These are phyloP conservation scores for Ophiostoma triangulosporum DNA, from an alignment of 2,329 filamentous ascomycete genomes.

Conservation along the genomic window DNA sequence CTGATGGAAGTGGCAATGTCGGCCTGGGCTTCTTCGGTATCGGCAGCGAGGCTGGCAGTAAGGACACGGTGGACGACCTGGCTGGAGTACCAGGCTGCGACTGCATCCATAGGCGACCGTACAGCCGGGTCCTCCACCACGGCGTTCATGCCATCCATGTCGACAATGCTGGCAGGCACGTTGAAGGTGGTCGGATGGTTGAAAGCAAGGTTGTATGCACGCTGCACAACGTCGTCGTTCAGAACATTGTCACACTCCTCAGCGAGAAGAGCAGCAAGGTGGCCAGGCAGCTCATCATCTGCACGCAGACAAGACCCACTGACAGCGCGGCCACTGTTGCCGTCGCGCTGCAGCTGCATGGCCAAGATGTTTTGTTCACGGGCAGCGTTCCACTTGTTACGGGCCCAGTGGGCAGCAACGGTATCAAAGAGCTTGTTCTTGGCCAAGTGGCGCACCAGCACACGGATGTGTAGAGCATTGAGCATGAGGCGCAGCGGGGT, in stretches of 20 bases:
- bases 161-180: slow-evolving; percentile 37
- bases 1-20: slow-evolving; percentile 10
- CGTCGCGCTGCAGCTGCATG: slow-evolving; percentile 25
- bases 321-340: not conserved
- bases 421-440: slow-evolving; percentile 53
- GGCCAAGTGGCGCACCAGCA: slow-evolving; percentile 68
- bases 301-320: slow-evolving; percentile 16
- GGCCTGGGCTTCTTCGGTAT: slow-evolving; percentile 16
- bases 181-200: slow-evolving; percentile 63
- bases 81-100: slow-evolving; percentile 84
- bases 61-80: slow-evolving; percentile 58
- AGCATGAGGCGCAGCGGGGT: slow-evolving; percentile 78
- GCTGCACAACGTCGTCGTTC: slow-evolving; percentile 62
- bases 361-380: slow-evolving; percentile 45
- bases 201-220: slow-evolving; percentile 82
- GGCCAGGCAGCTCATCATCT: slow-evolving; percentile 58
- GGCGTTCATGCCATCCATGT: slow-evolving; percentile 62
- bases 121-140: slow-evolving; percentile 79
- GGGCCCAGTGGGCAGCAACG: slow-evolving; percentile 59
- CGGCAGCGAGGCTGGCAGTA: slow-evolving; percentile 43
- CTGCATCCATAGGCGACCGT: slow-evolving; percentile 73
- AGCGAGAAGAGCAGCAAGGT: slow-evolving; percentile 63
- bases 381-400: slow-evolving; percentile 70
- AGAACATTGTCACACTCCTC: slow-evolving; percentile 74
- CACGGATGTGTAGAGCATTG: slow-evolving; percentile 81